Percentiles rank a stretch among this genome's conserved stretches.
These are phyloP conservation scores for Arthrobotrys musiformis DNA, from an alignment of 2,329 filamentous ascomycete species.

Conservation along the genomic window DNA sequence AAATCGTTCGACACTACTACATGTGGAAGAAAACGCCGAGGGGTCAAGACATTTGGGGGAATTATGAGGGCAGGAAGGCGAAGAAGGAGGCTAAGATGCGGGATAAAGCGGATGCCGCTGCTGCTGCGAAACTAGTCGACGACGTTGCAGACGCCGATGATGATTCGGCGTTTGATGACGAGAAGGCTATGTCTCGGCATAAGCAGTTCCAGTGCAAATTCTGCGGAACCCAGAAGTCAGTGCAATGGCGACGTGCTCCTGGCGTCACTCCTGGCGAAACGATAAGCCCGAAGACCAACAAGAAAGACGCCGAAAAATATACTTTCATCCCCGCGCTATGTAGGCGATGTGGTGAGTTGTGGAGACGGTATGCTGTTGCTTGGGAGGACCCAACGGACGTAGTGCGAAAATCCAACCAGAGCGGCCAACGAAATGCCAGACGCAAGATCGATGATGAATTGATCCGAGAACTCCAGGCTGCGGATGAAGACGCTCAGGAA, in stretches of 20 bases:
- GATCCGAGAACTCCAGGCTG: constrained; percentile 75
- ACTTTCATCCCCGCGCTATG: constrained; percentile 85
- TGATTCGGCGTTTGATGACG: constrained; percentile 93
- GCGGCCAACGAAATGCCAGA: constrained; percentile 84
- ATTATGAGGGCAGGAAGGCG: constrained; percentile 84
- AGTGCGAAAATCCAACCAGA: constrained; percentile 82
- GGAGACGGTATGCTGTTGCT: constrained; percentile 94
- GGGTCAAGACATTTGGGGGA: constrained; percentile 89
- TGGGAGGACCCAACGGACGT: constrained; percentile 95
- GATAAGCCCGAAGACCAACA: constrained; percentile 70
- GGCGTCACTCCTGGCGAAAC: constrained; percentile 77
- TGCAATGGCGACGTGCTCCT: constrained; percentile 92
- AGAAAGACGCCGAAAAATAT: constrained; percentile 77
- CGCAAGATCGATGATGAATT: constrained; percentile 91
- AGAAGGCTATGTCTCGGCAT: constrained; percentile 82
- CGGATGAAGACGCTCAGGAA: constrained; percentile 68
- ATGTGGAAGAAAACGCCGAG: constrained; percentile 95
- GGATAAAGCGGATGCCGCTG: constrained; percentile 71
- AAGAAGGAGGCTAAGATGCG: constrained; percentile 80
- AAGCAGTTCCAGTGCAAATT: constrained; percentile 93
- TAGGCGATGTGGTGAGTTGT: constrained; percentile 87
- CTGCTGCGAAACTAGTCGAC: constrained; percentile 78
- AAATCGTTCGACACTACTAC: constrained; percentile 93
- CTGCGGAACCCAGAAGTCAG: constrained; percentile 79
- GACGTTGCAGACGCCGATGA: constrained; percentile 92